Evolutionary conservation across 129 eudicot species (phyloP).

Genomic region (Smallanthus sonchifolius): DNA sequence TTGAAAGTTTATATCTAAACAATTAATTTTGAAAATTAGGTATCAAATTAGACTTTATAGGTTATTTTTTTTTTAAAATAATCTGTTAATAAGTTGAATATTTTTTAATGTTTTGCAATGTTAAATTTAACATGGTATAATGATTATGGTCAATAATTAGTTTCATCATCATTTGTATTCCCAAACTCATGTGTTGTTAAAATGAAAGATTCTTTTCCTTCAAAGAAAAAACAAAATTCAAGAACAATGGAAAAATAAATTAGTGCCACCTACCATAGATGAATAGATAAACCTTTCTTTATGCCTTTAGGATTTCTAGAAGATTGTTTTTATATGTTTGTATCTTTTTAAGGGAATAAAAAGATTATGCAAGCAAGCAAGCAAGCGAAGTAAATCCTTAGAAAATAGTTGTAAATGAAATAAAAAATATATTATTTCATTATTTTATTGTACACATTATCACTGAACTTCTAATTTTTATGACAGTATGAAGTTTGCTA

Average conservation of each 20-base stretch:
- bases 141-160: constrained; percentile 38
- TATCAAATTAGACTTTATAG: not conserved
- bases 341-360: not conserved
- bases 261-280: constrained; percentile 24
- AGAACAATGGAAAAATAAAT: constrained; percentile 17
- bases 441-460: too few species aligned
- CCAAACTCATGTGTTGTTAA: constrained; percentile 27
- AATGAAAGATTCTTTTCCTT: constrained; percentile 25
- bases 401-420: not conserved
- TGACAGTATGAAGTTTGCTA: too few species aligned
- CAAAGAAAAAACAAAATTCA: constrained; percentile 20
- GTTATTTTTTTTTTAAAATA: too few species aligned
- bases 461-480: too few species aligned
- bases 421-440: not conserved
- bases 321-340: constrained; percentile 18
- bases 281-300: constrained; percentile 6
- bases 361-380: not conserved
- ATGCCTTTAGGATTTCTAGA: constrained; percentile 27
- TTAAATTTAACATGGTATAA: constrained; percentile 29
- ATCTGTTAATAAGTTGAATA: not conserved
- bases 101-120: not conserved
- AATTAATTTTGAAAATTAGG: not conserved
- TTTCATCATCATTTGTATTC: constrained; percentile 25
- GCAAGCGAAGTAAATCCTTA: not conserved
- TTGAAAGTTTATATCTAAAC: not conserved